Evolutionary conservation across 495 filamentous ascomycete species (phyloP), one percentile per base, ranked within the genome.

Genomic region (Lepraria neglecta): DNA sequence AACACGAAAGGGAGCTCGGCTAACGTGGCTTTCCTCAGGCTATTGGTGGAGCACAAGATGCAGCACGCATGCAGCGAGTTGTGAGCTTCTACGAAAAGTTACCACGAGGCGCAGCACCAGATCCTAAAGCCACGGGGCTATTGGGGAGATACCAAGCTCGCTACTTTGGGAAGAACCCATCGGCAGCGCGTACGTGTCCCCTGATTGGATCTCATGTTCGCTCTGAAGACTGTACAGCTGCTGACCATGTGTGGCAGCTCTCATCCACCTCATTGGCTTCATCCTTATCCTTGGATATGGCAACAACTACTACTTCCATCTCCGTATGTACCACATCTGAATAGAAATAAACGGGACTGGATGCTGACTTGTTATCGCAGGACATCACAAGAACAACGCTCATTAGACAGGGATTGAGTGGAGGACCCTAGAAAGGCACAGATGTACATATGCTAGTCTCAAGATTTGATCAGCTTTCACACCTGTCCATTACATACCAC

Each of bases 231-330:
- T 11, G 10, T 21, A 44, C 15, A 33, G 21, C 40, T 45, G 24
- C 30, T 43, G 4, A 38, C n/a, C 11, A 15, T 56, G 3, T 35
- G 24, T 14, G 27, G 28, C 67, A 98, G 94, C 94, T 63, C 77
- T 97, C 66, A 78, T 90, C 64, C 94, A 98, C 74, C 82, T 87
- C 66, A 91, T 98, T 69, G 84, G 77, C 57, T 78, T 78, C 66
- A 75, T 98, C 53, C 73, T 92, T 62, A 73, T 82, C 60, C 67
- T 97, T 63, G 91, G 91, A 66, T 99, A 99, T 78, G 87, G 87
- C 65, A 88, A 96, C 78, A 88, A 94, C 76, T 98, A 98, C 86
- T 97, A 98, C 82, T 97, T 95, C 88, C 95, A 99, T 77, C 84
- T 97, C 66, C 91, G 94, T 98, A 85, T 73, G 90, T 82, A 60